Evolutionary conservation across 202 grass and related monocot genomes (phyloP).

Genomic region (Miscanthus sacchariflorus): DNA sequence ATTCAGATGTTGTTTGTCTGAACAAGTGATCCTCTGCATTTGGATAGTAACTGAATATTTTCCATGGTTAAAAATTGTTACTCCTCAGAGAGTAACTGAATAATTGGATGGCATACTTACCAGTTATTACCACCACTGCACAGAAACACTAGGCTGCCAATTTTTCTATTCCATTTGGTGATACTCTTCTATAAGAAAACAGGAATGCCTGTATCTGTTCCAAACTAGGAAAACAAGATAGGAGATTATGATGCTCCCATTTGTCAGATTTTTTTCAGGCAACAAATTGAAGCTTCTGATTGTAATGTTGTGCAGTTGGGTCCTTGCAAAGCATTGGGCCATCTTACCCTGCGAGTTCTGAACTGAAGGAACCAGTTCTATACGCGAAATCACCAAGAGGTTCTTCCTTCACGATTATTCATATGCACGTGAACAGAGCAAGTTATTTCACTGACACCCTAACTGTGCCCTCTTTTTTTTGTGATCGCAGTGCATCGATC

Average conservation of each 20-base stretch:
- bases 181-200: background rate
- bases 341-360: constrained; percentile 36
- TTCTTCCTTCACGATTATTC: constrained; percentile 29
- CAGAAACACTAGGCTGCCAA: background rate
- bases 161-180: background rate
- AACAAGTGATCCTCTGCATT: constrained; percentile 11
- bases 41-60: constrained; percentile 11
- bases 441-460: background rate
- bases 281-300: background rate
- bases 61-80: background rate
- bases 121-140: background rate
- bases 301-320: constrained; percentile 51
- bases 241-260: background rate
- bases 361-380: constrained; percentile 44
- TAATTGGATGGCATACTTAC: background rate
- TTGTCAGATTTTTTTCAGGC: background rate
- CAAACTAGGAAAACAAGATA: background rate
- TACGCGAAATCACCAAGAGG: constrained; percentile 62
- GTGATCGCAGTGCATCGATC: constrained; percentile 59
- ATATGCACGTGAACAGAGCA: background rate
- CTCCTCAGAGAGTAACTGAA: background rate
- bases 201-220: background rate
- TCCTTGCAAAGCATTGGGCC: constrained; percentile 49
- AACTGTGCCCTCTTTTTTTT: constrained; percentile 6
- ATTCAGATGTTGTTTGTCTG: constrained; percentile 14